Percentiles rank a stretch among this genome's conserved stretches.
Evolutionary conservation across 441 rosid species (phyloP).

Genomic region (Biscutella laevigata): DNA sequence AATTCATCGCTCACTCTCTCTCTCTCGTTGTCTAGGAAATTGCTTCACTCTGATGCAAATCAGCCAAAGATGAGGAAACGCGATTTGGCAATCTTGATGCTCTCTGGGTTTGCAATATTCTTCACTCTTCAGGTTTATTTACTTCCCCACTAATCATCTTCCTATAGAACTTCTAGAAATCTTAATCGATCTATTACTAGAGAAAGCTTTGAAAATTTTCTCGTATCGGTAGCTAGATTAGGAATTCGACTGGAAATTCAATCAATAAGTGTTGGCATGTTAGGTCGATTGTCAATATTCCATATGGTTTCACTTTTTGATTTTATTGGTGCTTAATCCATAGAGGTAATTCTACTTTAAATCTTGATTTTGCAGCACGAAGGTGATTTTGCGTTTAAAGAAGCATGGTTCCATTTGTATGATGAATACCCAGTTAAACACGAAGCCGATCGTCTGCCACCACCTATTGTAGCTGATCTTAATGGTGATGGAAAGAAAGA

Average conservation of each 20-base stretch:
- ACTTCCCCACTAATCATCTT: too few relatives aligned
- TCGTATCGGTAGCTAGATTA: background rate
- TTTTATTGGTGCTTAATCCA: background rate
- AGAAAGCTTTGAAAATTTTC: background rate
- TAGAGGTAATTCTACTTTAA: background rate
- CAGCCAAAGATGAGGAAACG: conserved; percentile 77
- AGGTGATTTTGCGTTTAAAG: conserved; percentile 93
- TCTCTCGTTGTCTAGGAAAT: background rate
- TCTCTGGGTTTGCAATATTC: conserved; percentile 89
- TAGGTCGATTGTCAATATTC: background rate
- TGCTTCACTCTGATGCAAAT: conserved; percentile 16
- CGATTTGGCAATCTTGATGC: conserved; percentile 93
- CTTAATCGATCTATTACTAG: conserved; percentile 8
- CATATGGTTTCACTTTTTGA: background rate
- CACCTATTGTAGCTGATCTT: conserved; percentile 81
- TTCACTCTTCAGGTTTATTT: conserved; percentile 80
- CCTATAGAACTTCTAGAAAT: conserved; percentile 7
- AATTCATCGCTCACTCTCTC: background rate
- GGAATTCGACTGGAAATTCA: background rate
- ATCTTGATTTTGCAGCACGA: conserved; percentile 50
- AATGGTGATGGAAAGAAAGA: conserved; percentile 92
- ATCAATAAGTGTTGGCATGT: background rate
- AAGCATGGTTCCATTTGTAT: conserved; percentile 84
- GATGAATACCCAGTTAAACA: conserved; percentile 82
- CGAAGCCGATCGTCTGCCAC: conserved; percentile 89